Conservation (phyloP, 2,329 filamentous ascomycete species). For the Colletotrichum sp. region DNA sequence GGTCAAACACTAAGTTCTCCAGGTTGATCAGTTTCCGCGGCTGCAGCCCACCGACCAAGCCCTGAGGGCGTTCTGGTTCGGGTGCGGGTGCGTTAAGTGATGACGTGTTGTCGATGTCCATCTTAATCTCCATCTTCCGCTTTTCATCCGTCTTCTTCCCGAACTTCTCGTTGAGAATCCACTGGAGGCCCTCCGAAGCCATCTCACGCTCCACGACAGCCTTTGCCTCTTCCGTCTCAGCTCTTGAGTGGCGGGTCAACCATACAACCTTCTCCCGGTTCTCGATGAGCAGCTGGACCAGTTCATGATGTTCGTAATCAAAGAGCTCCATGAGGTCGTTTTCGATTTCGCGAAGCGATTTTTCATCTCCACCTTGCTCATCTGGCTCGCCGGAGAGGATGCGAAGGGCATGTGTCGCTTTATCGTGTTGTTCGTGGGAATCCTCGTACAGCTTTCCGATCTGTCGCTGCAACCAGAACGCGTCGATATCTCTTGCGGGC, state of each 20-base stretch:
- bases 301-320: conserved; percentile 93
- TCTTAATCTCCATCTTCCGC: conserved; percentile 85
- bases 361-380: conserved; percentile 77
- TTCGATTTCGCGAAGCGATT: conserved; percentile 88
- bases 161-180: conserved; percentile 86
- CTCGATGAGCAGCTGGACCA: conserved; percentile 88
- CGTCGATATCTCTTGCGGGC: conserved; percentile 89
- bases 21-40: conserved; percentile 90
- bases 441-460: conserved; percentile 89
- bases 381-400: conserved; percentile 81
- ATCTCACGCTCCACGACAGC: conserved; percentile 87
- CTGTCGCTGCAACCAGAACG: conserved; percentile 95
- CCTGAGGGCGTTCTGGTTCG: conserved; percentile 65
- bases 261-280: conserved; percentile 96
- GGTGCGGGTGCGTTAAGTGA: conserved; percentile 52
- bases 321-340: conserved; percentile 99
- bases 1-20: conserved; percentile 95
- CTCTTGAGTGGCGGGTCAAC: conserved; percentile 86
- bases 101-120: conserved; percentile 84
- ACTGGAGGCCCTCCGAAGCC: conserved; percentile 83
- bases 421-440: conserved; percentile 91
- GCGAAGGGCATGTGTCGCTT: conserved; percentile 82
- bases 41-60: conserved; percentile 81
- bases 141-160: conserved; percentile 70
- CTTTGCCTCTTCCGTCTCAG: conserved; percentile 79